These are phyloP conservation scores for Leccinum griseonigrum DNA, from an alignment of 1,284 basidiomycete genomes.

Conservation along the genomic window DNA sequence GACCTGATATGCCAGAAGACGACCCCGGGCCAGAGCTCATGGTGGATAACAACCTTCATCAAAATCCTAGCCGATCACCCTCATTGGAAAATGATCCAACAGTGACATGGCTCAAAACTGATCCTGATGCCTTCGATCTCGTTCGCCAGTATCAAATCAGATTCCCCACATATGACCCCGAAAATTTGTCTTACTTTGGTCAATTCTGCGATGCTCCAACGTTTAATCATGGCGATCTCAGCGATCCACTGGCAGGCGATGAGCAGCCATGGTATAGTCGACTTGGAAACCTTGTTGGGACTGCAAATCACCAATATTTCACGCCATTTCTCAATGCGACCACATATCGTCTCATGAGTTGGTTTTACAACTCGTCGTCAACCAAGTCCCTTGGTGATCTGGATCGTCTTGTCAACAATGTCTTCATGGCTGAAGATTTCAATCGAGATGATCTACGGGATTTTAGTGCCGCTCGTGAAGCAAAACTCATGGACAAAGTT, in stretches of 20 bases:
- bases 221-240: neutral
- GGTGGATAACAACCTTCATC: neutral
- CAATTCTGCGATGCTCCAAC: neutral
- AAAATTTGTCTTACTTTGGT: neutral
- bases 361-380: slow-evolving; percentile 28
- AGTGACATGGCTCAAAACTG: neutral
- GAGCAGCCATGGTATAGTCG: neutral
- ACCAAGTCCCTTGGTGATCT: slow-evolving; percentile 29
- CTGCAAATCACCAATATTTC: neutral
- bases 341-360: slow-evolving; percentile 27
- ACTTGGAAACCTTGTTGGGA: neutral
- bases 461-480: slow-evolving; percentile 17
- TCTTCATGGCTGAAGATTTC: slow-evolving; percentile 28
- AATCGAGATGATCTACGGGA: slow-evolving; percentile 14
- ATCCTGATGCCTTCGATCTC: neutral
- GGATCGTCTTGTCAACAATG: slow-evolving; percentile 28
- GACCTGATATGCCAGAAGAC: neutral
- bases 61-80: neutral
- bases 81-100: neutral
- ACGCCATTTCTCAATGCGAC: slow-evolving; percentile 30
- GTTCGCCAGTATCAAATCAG: neutral
- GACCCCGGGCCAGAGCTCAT: neutral
- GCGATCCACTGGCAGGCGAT: no score
- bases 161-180: neutral
- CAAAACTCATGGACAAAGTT: slow-evolving; percentile 15